Evolutionary conservation across 306 rosid species (phyloP).

Genomic region (Pueraria montana): DNA sequence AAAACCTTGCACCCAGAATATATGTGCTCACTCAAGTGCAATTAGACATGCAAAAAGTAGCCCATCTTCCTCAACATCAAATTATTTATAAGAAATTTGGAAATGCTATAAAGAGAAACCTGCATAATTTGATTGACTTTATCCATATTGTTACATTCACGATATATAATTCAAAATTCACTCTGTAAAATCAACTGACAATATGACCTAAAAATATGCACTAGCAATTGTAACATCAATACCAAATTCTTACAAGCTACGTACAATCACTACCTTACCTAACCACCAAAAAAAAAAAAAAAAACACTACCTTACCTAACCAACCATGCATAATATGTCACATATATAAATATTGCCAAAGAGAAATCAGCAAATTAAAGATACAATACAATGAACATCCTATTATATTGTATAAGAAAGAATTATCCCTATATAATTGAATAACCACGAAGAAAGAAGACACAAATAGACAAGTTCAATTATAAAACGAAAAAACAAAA

Average conservation of each 20-base stretch:
- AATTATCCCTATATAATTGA: no score
- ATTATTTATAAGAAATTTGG: constrained; percentile 9
- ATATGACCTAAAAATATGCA: constrained; percentile 23
- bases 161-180: constrained; percentile 28
- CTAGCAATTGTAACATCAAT: not conserved
- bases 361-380: no score
- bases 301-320: not conserved
- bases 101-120: not conserved
- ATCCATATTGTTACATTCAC: not conserved
- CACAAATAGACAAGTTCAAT: no score
- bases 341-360: not conserved
- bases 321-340: constrained; percentile 24
- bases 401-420: no score
- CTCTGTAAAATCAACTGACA: constrained; percentile 8
- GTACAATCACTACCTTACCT: not conserved
- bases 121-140: constrained; percentile 26
- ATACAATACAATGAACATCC: no score
- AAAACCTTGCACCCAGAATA: no score
- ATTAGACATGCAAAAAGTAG: constrained; percentile 22
- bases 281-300: not conserved
- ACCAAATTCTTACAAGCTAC: not conserved
- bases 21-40: not conserved
- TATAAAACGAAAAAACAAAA: no score
- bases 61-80: constrained; percentile 13
- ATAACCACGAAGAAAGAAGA: no score